Evolutionary conservation across 2,329 filamentous ascomycete species (phyloP), one percentile per base, ranked within the genome.

Genomic region (Echinosphaeria canescens): DNA sequence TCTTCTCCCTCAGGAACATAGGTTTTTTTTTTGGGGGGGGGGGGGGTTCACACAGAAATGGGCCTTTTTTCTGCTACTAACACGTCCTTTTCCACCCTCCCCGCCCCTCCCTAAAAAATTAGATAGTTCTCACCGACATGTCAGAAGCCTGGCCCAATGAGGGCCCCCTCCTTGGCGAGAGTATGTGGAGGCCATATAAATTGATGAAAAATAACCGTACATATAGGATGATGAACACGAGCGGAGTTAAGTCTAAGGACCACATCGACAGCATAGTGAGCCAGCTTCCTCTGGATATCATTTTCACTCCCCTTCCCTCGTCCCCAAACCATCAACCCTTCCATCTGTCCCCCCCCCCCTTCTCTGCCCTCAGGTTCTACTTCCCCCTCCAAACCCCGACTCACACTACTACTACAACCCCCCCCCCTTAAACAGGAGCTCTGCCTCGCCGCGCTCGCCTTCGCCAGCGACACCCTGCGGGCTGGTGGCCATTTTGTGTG

Each of bases 221-320:
- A 49, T 54, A 19, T 63, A 98, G 88, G 88, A 75, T 98, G 75
- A 92, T 93, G 82, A 98, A 98, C 52, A 93, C 85, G 40, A 92
- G 78, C 53, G 88, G 88, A 30, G 75, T 80, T 41, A 51, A 52
- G 13, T 88, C 91, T 44, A 69, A 72, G 36, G 88, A 98, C 50
- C 88, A 98, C 50, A 74, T 71, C 8, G 79, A 80, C 16, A 93
- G 82, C 51, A 95, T 98, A 80, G 85, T 93, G 53, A 44, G 73
- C 46, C 13, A 13, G 25, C 10, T 19, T 15, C 13, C 27, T 29
- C 7, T 25, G 10, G 13, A 25, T 13, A n/a, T 16, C 10, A 19
- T 22, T 1, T 8, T 7, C 25, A 10, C 22, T 15, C 1, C 12
- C 13, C 23, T 18, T 23, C 23, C 11, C 23, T n/a, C n/a, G n/a